phyloP scores from a whole-genome alignment of 2,329 filamentous ascomycete species.

The Fusarium luffae region DNA sequence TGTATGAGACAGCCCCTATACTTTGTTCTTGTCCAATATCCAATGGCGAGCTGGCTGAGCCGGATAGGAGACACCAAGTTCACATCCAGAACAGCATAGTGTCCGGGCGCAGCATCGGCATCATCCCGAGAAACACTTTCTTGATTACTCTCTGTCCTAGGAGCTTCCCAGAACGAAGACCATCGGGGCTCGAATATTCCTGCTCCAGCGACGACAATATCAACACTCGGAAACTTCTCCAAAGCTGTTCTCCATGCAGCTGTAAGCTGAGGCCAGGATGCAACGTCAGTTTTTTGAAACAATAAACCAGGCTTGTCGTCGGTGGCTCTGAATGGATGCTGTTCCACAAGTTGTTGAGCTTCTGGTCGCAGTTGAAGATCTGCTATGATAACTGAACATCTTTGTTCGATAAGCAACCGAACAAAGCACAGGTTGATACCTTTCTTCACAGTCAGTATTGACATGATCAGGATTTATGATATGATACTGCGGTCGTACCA shows the following conservation, averaged over 20 bases:
- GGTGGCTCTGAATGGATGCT: constrained; percentile 44
- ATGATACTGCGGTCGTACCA: constrained; percentile 16
- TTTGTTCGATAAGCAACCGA: constrained; percentile 48
- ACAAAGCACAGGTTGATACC: constrained; percentile 54
- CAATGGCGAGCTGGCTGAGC: constrained; percentile 53
- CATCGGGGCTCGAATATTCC: constrained; percentile 53
- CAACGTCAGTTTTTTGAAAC: constrained; percentile 53
- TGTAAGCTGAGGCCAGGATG: constrained; percentile 51
- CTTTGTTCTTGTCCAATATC: constrained; percentile 50
- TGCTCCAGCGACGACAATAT: constrained; percentile 54
- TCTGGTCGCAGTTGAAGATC: constrained; percentile 52
- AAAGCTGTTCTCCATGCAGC: constrained; percentile 48
- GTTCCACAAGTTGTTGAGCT: constrained; percentile 48
- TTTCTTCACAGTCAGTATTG: constrained; percentile 18
- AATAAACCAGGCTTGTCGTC: constrained; percentile 42
- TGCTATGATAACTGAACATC: constrained; percentile 53
- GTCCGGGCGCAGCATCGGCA: constrained; percentile 46
- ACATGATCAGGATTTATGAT: neutral
- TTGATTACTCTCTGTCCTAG: constrained; percentile 46
- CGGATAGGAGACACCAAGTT: constrained; percentile 54
- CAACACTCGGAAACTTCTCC: constrained; percentile 46
- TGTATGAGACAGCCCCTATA: constrained; percentile 48
- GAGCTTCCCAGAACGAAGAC: constrained; percentile 53
- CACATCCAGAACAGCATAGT: constrained; percentile 51
- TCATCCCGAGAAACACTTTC: constrained; percentile 44